Evolutionary conservation across 768 basidiomycete species (phyloP), one percentile per base, ranked within the genome.

Genomic region (Mycena floridula): DNA sequence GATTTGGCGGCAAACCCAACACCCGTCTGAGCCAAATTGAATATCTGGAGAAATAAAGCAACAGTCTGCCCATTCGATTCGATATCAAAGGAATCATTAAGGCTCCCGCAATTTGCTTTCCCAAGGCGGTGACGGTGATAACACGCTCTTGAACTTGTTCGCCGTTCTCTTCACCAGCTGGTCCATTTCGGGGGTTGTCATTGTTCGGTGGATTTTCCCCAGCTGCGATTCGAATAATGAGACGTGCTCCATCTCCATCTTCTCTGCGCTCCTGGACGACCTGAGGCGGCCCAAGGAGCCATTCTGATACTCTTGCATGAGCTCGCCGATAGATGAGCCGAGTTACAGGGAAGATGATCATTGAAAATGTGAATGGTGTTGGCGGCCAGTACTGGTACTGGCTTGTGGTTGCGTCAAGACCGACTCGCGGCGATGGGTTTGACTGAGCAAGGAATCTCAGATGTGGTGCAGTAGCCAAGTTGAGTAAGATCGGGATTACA

Each of bases 61-160:
- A 68, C 12, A 85, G 50, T 8, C 63, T 54, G 1, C 87, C 87
- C 83, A 86, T 85, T 37, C 68, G 52, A 38, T 65, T 77, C 18
- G 87, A 74, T 50, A 89, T 77, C 7, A 73, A 72, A 0, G 87
- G 87, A 41, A 85, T 68, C 46, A 82, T 63, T 15, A 89, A 62
- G 1, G 86, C 84, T 3, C 86, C 85, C 18, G 81, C 82, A 38
- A 89, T 60, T 53, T 77, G 65, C 11, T 85, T 75, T 1, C 85
- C 86, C 3, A 87, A 55, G 0, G 82, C 79, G 15, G 75, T 67
- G 15, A 76, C 63, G 32, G 74, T 70, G 43, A 85, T 73, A 32
- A 77, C 73, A 49, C 76, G 74, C 51, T 80, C 75, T 1, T 81
- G 80, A 2, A 66, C 46, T n/a, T 69, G 67, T 12, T 56, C 65